Percentiles rank a stretch among this genome's conserved stretches.
Conservation (phyloP, 1,284 basidiomycete genomes). For the Cutaneotrichosporon sp. region DNA sequence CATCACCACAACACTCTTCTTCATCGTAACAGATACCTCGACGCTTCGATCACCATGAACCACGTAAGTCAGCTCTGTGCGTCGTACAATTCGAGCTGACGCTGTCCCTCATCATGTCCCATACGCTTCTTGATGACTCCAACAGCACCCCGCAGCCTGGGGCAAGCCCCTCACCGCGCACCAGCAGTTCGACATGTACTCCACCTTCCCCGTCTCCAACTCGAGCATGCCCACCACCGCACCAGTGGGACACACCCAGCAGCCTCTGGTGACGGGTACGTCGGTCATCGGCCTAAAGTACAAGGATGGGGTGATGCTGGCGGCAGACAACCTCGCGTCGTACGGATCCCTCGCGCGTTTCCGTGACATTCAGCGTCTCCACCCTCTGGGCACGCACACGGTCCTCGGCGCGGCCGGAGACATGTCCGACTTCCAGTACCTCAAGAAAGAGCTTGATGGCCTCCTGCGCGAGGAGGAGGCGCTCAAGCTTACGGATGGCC, state of each 20-base stretch:
- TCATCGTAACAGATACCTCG: background rate
- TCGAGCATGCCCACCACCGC: slow-evolving; percentile 13
- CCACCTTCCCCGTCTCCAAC: slow-evolving; percentile 36
- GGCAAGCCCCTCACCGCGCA: slow-evolving; percentile 45
- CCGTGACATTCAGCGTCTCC: slow-evolving; percentile 88
- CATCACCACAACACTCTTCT: slow-evolving; percentile 1
- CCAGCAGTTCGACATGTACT: slow-evolving; percentile 47
- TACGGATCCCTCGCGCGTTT: slow-evolving; percentile 97
- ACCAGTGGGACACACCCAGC: slow-evolving; percentile 48
- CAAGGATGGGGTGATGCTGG: slow-evolving; percentile 97
- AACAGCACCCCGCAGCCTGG: slow-evolving; percentile 51
- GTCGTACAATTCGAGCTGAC: slow-evolving; percentile 9
- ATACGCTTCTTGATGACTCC: background rate
- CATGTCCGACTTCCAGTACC: slow-evolving; percentile 96
- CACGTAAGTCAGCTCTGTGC: slow-evolving; percentile 25
- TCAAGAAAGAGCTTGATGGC: slow-evolving; percentile 64
- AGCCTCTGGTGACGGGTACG: slow-evolving; percentile 95
- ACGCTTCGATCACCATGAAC: slow-evolving; percentile 23
- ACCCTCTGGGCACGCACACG: slow-evolving; percentile 75
- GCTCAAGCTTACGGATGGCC: slow-evolving; percentile 69
- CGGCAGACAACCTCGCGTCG: slow-evolving; percentile 96
- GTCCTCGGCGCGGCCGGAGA: slow-evolving; percentile 91
- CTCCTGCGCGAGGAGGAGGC: slow-evolving; percentile 63
- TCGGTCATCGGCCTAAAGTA: slow-evolving; percentile 91
- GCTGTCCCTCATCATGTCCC: background rate